Conservation (phyloP, 768 basidiomycete species). For the Tulasnella sp. region DNA sequence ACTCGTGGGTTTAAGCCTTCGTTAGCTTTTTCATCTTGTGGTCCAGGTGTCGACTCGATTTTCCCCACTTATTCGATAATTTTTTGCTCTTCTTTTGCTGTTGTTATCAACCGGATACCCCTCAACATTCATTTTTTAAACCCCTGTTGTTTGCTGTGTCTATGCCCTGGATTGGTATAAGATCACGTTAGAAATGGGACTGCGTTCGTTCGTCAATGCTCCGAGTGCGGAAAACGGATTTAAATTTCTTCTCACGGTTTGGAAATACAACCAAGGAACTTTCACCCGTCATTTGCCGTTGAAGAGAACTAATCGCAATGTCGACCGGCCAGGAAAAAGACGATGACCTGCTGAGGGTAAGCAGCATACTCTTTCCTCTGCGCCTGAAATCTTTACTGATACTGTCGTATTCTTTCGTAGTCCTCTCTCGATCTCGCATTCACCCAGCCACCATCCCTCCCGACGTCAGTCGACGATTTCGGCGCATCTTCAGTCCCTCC, state of each 20-base stretch:
- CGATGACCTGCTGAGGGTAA: conserved; percentile 20
- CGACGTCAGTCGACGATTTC: conserved; percentile 22
- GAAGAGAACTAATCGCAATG: conserved; percentile 18
- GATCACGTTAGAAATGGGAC: not conserved
- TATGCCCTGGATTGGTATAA: not conserved
- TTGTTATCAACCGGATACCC: conserved; percentile 10
- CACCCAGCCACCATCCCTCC: conserved; percentile 24
- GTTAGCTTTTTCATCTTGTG: conserved; percentile 5
- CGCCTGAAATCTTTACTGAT: not conserved
- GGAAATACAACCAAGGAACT: not conserved
- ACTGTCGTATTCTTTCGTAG: not conserved
- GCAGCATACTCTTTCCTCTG: not conserved
- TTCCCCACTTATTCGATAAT: conserved; percentile 3
- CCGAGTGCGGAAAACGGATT: not conserved
- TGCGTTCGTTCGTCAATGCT: not conserved
- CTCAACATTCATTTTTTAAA: not conserved
- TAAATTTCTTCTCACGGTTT: conserved; percentile 16
- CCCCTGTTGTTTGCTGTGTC: not conserved
- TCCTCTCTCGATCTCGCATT: conserved; percentile 15
- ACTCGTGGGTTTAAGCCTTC: not conserved
- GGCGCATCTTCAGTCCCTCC: conserved; percentile 18
- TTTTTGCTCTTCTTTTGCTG: not conserved
- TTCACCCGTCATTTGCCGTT: conserved; percentile 6
- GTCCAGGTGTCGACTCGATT: not conserved
- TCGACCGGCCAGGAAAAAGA: conserved; percentile 16